phyloP scores from a whole-genome alignment of 805 yeast species.

The Candida koratica region DNA sequence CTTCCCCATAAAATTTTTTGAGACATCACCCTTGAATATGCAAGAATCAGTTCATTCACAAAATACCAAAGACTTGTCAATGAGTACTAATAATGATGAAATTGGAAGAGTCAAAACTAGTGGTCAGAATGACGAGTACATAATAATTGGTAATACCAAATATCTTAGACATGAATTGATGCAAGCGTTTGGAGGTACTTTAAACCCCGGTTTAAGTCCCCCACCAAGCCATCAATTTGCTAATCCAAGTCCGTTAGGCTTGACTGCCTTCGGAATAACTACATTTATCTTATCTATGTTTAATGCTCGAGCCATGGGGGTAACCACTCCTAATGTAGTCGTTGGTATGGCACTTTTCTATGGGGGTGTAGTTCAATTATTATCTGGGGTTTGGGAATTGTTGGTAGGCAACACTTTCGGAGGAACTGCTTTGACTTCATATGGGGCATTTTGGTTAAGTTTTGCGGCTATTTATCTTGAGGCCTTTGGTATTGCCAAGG shows the following conservation, averaged over 20 bases:
- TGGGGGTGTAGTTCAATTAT: constrained; percentile 59
- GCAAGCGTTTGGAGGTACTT: constrained; percentile 38
- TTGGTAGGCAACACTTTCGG: constrained; percentile 65
- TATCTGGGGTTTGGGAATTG: constrained; percentile 69
- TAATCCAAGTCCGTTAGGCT: constrained; percentile 67
- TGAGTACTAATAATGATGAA: constrained; percentile 11
- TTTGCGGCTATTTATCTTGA: constrained; percentile 29
- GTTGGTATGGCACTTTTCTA: constrained; percentile 60
- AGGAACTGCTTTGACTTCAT: constrained; percentile 61
- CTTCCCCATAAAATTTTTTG: background rate
- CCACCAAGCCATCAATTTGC: constrained; percentile 56
- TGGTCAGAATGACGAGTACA: constrained; percentile 36
- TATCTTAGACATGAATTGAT: constrained; percentile 38
- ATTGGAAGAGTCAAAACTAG: constrained; percentile 25
- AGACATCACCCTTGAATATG: background rate
- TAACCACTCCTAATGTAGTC: constrained; percentile 49
- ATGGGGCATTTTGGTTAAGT: constrained; percentile 39
- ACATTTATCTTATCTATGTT: constrained; percentile 58
- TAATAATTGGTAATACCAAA: constrained; percentile 32
- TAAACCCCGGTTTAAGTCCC: constrained; percentile 34
- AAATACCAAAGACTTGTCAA: constrained; percentile 16
- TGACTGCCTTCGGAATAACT: constrained; percentile 59
- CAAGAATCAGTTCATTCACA: constrained; percentile 16
- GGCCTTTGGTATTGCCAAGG: constrained; percentile 31
- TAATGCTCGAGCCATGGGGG: constrained; percentile 56